A percentile compares a stretch with the other conserved stretches of the same genome.
phyloP scores from a whole-genome alignment of 1,139 yeast genomes.

The Taiozyma onychis region DNA sequence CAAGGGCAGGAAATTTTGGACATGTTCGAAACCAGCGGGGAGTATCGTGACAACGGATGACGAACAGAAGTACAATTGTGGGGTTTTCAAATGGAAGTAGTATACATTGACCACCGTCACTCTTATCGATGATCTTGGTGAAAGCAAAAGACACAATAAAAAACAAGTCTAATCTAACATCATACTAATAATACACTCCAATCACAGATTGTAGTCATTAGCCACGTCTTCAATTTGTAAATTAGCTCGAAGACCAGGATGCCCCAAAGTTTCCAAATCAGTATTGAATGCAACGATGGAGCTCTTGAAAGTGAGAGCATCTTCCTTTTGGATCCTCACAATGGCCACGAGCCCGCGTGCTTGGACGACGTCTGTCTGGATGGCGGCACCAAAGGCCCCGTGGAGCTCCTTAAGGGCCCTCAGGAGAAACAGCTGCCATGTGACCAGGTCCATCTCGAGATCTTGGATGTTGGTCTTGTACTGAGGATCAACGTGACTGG shows the following conservation, averaged over 20 bases:
- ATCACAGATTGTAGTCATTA: neutral
- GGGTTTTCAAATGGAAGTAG: conserved; percentile 33
- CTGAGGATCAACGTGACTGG: conserved; percentile 9
- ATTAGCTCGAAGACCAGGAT: conserved; percentile 21
- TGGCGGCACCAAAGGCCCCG: conserved; percentile 34
- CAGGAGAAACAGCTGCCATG: conserved; percentile 32
- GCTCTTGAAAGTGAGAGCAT: conserved; percentile 25
- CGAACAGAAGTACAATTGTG: conserved; percentile 29
- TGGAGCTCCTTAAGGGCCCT: conserved; percentile 29
- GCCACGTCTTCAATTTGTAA: conserved; percentile 17
- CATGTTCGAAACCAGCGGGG: conserved; percentile 39
- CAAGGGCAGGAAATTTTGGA: conserved; percentile 57
- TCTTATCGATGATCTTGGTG: no score
- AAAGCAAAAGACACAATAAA: neutral
- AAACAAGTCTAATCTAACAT: neutral
- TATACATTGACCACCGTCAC: neutral
- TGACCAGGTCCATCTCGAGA: conserved; percentile 25
- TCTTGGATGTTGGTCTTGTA: conserved; percentile 17
- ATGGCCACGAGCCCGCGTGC: conserved; percentile 22
- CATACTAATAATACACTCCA: neutral
- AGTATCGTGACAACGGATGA: conserved; percentile 13
- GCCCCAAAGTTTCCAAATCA: conserved; percentile 23
- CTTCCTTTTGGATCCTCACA: conserved; percentile 25
- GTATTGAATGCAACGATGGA: conserved; percentile 25
- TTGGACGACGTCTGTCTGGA: conserved; percentile 26